Evolutionary conservation across 768 basidiomycete genomes (phyloP), one percentile per base, ranked within the genome.

Genomic region (Suillus cothurnatus): DNA sequence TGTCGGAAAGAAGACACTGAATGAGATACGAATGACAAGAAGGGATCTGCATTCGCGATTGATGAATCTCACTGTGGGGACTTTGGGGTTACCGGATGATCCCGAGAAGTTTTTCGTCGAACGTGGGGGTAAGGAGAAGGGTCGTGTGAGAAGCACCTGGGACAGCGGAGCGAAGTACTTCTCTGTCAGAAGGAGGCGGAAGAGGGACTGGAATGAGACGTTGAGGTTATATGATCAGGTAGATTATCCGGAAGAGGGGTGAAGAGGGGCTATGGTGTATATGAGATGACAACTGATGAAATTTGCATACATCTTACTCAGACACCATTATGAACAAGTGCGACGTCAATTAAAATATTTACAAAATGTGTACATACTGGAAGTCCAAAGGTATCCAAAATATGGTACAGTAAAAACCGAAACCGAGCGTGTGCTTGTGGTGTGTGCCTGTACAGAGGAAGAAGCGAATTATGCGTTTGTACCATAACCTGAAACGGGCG

Each of bases 201-300:
- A 95, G 77, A 84, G 92, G 68, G 94, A 95, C 70, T 95, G 94
- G 93, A 93, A 93, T 69, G 93, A 95, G 78, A 93, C 89, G 6
- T 77, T 95, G 55, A 81, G 92, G 56, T 76, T 93, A 62, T 94
- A 93, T 68, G 93, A 94, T 68, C 83, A 91, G 66, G 89, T 92
- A 21, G 93, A 94, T 74, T 95, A 92, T 71, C 91, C 91, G 0
- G 83, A 84, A 17, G 88, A 88, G 7, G 26, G 7, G 3, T 50
- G 83, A 84, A 21, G 88, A 88, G 32, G 80, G 64, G 60, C 74
- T 14, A 15, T 21, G 9, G 19, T 32, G 5, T 26, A 26, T 39
- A 11, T 19, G 17, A 8, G n/a, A n/a, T n/a, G n/a, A 28, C 15
- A 28, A 15, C 49, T 23, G 21, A 61, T 36, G 4, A 9, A 17